phyloP scores from a whole-genome alignment of 352 stramenopile species.

The Pythium pyrilobum region DNA sequence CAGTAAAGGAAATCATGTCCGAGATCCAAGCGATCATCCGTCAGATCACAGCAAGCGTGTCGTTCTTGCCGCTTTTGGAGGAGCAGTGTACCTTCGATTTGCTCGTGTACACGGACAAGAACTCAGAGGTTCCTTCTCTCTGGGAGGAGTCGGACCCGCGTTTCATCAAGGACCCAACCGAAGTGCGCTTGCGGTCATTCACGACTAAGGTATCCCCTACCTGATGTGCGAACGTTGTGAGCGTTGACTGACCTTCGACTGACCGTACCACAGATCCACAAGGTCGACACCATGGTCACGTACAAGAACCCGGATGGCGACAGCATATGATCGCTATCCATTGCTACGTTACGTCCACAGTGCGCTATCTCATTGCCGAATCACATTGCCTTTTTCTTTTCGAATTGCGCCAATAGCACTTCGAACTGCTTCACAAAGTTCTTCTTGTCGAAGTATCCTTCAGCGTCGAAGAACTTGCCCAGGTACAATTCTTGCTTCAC shows the following conservation, averaged over 20 bases:
- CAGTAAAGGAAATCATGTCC: conserved; percentile 93
- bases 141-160: conserved; percentile 98
- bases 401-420: conserved; percentile 50
- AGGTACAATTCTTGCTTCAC: conserved; percentile 68
- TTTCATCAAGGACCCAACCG: conserved; percentile 96
- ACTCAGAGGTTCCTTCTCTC: conserved; percentile 91
- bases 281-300: conserved; percentile 97
- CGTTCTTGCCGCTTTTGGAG: conserved; percentile 97
- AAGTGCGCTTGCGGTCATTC: conserved; percentile 98
- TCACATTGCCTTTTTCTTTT: conserved; percentile 74
- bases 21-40: conserved; percentile 99
- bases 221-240: too few species aligned
- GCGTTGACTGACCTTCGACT: too few species aligned
- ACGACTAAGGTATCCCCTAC: conserved; percentile 97
- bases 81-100: conserved; percentile 99
- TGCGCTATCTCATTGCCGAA: conserved; percentile 18
- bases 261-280: conserved; percentile 89
- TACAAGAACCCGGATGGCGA: conserved; percentile 92
- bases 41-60: conserved; percentile 99
- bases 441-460: conserved; percentile 82
- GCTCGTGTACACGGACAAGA: conserved; percentile 97
- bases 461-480: conserved; percentile 81
- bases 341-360: conserved; percentile 9
- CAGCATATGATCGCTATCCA: conserved; percentile 35
- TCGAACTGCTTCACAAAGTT: conserved; percentile 67